These are phyloP conservation scores for Phytophthora hybrid DNA, from an alignment of 352 stramenopile genomes.

Conservation along the genomic window DNA sequence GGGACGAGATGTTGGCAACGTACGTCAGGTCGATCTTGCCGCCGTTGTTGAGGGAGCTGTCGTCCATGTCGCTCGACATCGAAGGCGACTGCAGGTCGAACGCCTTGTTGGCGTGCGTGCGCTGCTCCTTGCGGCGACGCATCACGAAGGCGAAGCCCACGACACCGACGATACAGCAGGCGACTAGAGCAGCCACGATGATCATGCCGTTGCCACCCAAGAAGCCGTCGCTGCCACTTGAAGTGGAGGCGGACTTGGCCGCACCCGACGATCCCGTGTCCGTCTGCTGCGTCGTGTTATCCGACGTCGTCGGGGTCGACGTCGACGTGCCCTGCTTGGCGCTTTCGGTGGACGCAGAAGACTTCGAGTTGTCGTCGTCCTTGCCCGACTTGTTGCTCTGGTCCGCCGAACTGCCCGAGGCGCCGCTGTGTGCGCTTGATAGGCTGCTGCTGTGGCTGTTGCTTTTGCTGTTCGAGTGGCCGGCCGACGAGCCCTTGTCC, in stretches of 20 bases:
- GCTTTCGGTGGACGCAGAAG: constrained; percentile 11
- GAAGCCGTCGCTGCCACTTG: constrained; percentile 6
- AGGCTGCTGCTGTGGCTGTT: no score
- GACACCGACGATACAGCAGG: constrained; percentile 50
- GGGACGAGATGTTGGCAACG: constrained; percentile 55
- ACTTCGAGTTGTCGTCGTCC: constrained; percentile 12
- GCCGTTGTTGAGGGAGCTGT: constrained; percentile 36
- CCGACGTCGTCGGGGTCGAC: constrained; percentile 22
- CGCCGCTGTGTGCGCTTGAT: constrained; percentile 4
- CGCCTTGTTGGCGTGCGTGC: constrained; percentile 43
- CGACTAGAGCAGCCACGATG: constrained; percentile 49
- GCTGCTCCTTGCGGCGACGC: constrained; percentile 51
- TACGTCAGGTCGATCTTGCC: constrained; percentile 58
- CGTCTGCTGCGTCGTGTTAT: constrained; percentile 10
- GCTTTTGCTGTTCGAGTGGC: constrained; percentile 12
- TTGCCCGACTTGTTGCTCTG: background rate
- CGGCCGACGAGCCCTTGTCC: constrained; percentile 8
- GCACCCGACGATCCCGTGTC: constrained; percentile 18
- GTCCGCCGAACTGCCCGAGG: background rate
- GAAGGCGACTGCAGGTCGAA: constrained; percentile 41
- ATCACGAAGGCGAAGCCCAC: constrained; percentile 57
- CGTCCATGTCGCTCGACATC: constrained; percentile 49
- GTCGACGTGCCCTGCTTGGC: background rate
- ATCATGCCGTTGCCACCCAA: constrained; percentile 40
- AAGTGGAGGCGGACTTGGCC: constrained; percentile 36